Evolutionary conservation across 2,329 filamentous ascomycete species (phyloP).

Genomic region (Nothomitra cinnamomea): DNA sequence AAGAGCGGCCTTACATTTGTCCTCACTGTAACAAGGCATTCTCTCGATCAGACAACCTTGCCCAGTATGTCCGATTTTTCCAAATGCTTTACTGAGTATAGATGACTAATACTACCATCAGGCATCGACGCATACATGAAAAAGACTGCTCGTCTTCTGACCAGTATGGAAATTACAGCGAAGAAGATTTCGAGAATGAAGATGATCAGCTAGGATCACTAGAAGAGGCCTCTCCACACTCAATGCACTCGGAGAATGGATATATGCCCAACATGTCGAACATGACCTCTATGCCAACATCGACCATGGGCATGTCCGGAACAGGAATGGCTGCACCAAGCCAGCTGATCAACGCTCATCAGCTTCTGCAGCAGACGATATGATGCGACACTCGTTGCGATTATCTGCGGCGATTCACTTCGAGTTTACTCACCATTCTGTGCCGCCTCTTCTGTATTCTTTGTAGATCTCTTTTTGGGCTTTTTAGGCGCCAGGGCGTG

Average conservation of each 20-base stretch:
- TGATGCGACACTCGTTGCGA: constrained; percentile 1
- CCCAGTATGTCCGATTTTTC: constrained; percentile 51
- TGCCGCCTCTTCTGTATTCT: background rate
- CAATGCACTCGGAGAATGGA: constrained; percentile 49
- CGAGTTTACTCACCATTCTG: background rate
- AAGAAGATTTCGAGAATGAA: constrained; percentile 14
- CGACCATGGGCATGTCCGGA: constrained; percentile 23
- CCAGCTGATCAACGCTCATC: constrained; percentile 20
- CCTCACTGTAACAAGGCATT: constrained; percentile 97
- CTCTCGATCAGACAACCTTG: constrained; percentile 94
- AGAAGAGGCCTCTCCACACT: constrained; percentile 67
- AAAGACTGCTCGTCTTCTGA: constrained; percentile 12
- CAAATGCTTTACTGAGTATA: background rate
- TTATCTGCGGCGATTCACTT: background rate
- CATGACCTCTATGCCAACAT: constrained; percentile 36
- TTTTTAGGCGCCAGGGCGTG: constrained; percentile 1
- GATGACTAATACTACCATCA: background rate
- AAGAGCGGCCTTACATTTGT: constrained; percentile 97
- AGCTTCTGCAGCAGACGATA: constrained; percentile 20
- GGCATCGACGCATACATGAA: constrained; percentile 13
- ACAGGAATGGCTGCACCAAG: constrained; percentile 21
- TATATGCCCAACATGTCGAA: constrained; percentile 28
- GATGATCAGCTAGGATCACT: constrained; percentile 31
- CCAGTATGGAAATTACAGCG: constrained; percentile 12
- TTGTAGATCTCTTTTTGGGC: background rate